These are phyloP conservation scores for Sporothrix brunneoviolacea DNA, from an alignment of 2,329 filamentous ascomycete genomes.

Conservation along the genomic window DNA sequence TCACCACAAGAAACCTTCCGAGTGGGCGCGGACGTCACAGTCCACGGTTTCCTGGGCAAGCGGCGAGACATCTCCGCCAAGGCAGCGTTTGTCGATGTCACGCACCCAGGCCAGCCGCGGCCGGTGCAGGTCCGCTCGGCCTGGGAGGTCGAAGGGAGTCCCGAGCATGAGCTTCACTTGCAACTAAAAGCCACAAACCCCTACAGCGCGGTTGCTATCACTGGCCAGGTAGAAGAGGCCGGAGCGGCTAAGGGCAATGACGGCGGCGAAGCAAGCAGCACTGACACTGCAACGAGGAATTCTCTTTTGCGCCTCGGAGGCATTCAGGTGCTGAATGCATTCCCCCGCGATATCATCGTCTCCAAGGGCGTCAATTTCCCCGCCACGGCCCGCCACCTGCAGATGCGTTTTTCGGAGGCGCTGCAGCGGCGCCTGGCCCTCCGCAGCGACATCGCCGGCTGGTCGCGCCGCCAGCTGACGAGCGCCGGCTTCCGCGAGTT, in stretches of 20 bases:
- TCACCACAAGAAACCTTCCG: slow-evolving; percentile 22
- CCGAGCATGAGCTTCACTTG: slow-evolving; percentile 30
- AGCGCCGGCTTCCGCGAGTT: slow-evolving; percentile 62
- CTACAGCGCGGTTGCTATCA: slow-evolving; percentile 47
- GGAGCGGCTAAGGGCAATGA: background rate
- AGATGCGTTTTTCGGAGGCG: slow-evolving; percentile 67
- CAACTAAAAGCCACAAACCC: slow-evolving; percentile 40
- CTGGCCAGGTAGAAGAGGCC: slow-evolving; percentile 28
- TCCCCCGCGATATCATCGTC: slow-evolving; percentile 70
- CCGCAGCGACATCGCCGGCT: slow-evolving; percentile 43
- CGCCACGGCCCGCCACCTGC: slow-evolving; percentile 70
- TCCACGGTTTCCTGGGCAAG: slow-evolving; percentile 68
- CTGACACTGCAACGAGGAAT: background rate
- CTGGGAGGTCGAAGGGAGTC: slow-evolving; percentile 31
- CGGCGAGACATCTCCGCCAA: slow-evolving; percentile 61
- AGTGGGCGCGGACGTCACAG: slow-evolving; percentile 37
- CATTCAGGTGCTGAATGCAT: slow-evolving; percentile 63
- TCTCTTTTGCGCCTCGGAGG: slow-evolving; percentile 40
- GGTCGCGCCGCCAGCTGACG: slow-evolving; percentile 17
- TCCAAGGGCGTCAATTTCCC: slow-evolving; percentile 68
- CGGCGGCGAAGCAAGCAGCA: background rate
- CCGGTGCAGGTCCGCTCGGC: slow-evolving; percentile 37
- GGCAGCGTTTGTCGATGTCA: slow-evolving; percentile 61
- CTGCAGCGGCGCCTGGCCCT: slow-evolving; percentile 64
- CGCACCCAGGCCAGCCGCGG: slow-evolving; percentile 27